Evolutionary conservation across 2,329 filamentous ascomycete genomes (phyloP).

Genomic region (Cladorrhinum sp.): DNA sequence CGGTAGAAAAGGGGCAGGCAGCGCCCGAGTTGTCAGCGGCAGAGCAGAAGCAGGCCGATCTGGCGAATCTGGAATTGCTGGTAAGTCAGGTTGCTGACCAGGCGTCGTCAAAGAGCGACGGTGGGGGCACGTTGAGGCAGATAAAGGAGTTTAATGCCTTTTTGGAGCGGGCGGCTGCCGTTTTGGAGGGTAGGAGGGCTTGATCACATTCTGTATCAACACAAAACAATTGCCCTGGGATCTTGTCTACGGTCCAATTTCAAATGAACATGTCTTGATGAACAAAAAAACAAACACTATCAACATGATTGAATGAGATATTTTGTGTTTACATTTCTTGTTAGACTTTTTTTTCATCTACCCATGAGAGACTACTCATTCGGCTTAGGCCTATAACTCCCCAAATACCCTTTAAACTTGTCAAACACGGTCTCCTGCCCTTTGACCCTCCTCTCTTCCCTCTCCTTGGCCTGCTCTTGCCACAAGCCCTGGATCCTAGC

Average conservation of each 20-base stretch:
- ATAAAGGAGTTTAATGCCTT: slow-evolving; percentile 62
- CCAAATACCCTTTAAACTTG: slow-evolving; percentile 30
- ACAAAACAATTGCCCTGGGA: not conserved
- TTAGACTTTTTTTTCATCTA: not conserved
- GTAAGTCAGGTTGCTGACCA: slow-evolving; percentile 54
- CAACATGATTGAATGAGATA: slow-evolving; percentile 4
- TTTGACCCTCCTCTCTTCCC: slow-evolving; percentile 55
- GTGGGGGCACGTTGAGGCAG: slow-evolving; percentile 50
- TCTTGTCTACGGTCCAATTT: not conserved
- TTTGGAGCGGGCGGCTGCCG: slow-evolving; percentile 57
- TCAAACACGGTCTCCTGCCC: slow-evolving; percentile 48
- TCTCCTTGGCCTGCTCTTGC: slow-evolving; percentile 52
- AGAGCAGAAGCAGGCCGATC: slow-evolving; percentile 48
- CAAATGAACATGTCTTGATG: not conserved
- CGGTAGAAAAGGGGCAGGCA: slow-evolving; percentile 41
- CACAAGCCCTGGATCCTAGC: slow-evolving; percentile 53
- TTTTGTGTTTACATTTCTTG: slow-evolving; percentile 9
- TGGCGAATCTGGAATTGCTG: slow-evolving; percentile 56
- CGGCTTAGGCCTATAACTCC: slow-evolving; percentile 13
- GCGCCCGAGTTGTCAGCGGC: slow-evolving; percentile 46
- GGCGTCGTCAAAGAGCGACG: slow-evolving; percentile 47
- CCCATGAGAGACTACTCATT: not conserved
- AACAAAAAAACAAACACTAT: slow-evolving; percentile 1
- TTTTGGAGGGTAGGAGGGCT: slow-evolving; percentile 43
- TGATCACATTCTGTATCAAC: not conserved